Base-by-base conservation (phyloP, 345 rosid species). In the Acer campestre region DNA sequence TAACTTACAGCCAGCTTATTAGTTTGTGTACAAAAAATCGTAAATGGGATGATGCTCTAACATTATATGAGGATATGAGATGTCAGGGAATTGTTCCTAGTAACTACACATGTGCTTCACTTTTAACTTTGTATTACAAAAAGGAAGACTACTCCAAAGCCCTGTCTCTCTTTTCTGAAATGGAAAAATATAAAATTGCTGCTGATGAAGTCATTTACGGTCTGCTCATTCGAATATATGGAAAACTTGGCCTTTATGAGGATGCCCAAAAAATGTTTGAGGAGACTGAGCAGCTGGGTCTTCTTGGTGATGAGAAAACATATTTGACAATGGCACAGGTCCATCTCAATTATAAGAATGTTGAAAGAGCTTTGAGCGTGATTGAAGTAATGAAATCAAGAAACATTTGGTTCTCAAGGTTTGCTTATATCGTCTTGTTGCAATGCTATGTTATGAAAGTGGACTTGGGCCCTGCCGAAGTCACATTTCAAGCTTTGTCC, bases 281-380 rank as follows among this genome's bases (percentile, higher is more conserved):
- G 83, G 98, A 93, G 87, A 85, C 76, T 69, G 70, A 86, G 72
- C 88, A 75, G 44, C 82, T 86, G 61, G 92, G 94, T 81, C 71
- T 92, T 56, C 89, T 95, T 79, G 84, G 82, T 75, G 87, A 85
- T 75, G 98, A 93, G 87, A 95, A 92, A 87, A 93, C 98, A 10
- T 95, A 90, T 85, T 78, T 95, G 85, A 90, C 95, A 25, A 95
- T 95, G 97, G 94, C 98, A 14, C 98, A 92, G 81, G 98, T 95
- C 64, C 87, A 91, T 86, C 88, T 90, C 7, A 88, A 78, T 76
- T 87, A 91, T 0, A 88, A 94, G 44, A 90, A 89, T 81, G 85
- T 81, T 67, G 88, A 82, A 78, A 92, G 86, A 75, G 98, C 98
- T 68, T 81, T 93, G 80, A 65, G 73, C 76, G 80, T 89, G 22